phyloP scores from a whole-genome alignment of 345 rosid genomes.

The Erodium maritimum region DNA sequence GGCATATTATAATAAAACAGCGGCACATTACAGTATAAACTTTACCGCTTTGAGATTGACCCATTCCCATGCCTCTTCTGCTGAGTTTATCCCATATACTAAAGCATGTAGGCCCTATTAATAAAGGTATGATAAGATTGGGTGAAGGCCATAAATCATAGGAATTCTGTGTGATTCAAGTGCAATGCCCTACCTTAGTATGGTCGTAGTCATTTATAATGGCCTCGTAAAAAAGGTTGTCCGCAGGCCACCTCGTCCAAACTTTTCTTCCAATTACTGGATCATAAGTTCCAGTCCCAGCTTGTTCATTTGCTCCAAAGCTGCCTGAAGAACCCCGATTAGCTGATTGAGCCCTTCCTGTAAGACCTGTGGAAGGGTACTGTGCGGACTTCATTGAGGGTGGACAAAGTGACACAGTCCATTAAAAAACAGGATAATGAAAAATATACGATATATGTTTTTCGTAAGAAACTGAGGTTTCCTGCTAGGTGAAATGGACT shows the following conservation, averaged over 20 bases:
- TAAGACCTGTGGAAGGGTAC: conserved; percentile 49
- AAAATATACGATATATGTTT: neutral
- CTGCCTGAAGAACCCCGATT: conserved; percentile 33
- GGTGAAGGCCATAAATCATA: conserved; percentile 6
- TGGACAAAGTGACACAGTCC: conserved; percentile 13
- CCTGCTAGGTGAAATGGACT: conserved; percentile 18
- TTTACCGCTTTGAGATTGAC: conserved; percentile 95
- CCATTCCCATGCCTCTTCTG: conserved; percentile 89
- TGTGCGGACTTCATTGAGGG: conserved; percentile 47
- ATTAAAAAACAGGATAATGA: conserved; percentile 10
- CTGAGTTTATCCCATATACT: conserved; percentile 76
- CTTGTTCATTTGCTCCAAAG: conserved; percentile 46
- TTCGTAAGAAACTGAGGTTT: neutral
- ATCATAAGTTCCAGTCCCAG: conserved; percentile 49
- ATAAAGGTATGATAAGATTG: conserved; percentile 15
- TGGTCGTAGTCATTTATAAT: conserved; percentile 65
- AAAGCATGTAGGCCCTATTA: conserved; percentile 80
- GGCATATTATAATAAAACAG: neutral
- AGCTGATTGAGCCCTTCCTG: conserved; percentile 57
- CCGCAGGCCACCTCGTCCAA: conserved; percentile 98
- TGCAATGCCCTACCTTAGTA: conserved; percentile 37
- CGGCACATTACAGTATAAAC: neutral
- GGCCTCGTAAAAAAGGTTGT: conserved; percentile 84
- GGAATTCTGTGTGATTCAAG: conserved; percentile 5
- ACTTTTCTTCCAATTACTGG: conserved; percentile 76